Conservation (phyloP, 768 basidiomycete genomes). For the Ephemerocybe angulata region DNA sequence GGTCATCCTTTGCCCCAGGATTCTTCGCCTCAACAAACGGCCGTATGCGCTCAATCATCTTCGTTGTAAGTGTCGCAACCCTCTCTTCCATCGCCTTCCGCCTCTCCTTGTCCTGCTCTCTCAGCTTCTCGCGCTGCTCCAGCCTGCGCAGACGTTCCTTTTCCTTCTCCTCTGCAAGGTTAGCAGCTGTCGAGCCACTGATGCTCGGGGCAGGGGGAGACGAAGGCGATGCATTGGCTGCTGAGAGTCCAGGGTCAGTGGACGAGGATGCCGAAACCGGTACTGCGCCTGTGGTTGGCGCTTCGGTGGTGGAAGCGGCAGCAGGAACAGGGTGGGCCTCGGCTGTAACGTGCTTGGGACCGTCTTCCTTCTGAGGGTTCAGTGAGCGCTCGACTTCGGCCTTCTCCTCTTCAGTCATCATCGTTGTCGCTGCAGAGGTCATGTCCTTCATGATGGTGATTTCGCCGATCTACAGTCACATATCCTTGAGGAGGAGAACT, state of each 20-base stretch:
- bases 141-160: slow-evolving; percentile 60
- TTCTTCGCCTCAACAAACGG: slow-evolving; percentile 89
- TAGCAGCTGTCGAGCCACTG: slow-evolving; percentile 8
- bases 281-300: neutral
- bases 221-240: neutral
- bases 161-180: slow-evolving; percentile 32
- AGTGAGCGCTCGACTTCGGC: slow-evolving; percentile 74
- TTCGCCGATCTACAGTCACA: slow-evolving; percentile 76
- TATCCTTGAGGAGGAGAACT: neutral
- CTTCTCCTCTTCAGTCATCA: slow-evolving; percentile 92
- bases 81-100: slow-evolving; percentile 77
- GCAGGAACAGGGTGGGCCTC: slow-evolving; percentile 10
- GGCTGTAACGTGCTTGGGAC: slow-evolving; percentile 6
- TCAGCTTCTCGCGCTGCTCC: slow-evolving; percentile 83
- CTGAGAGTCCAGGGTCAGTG: slow-evolving; percentile 12
- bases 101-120: slow-evolving; percentile 78
- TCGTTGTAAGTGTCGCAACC: slow-evolving; percentile 66
- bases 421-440: slow-evolving; percentile 77
- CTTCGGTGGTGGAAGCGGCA: slow-evolving; percentile 7
- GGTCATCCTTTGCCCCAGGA: slow-evolving; percentile 76
- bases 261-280: too few relatives aligned
- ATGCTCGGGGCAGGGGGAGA: neutral
- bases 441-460: slow-evolving; percentile 94
- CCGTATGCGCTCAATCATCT: slow-evolving; percentile 79
- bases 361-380: slow-evolving; percentile 35